Base-by-base conservation (phyloP, 768 basidiomycete species). In the Auricularia auricula-judae region DNA sequence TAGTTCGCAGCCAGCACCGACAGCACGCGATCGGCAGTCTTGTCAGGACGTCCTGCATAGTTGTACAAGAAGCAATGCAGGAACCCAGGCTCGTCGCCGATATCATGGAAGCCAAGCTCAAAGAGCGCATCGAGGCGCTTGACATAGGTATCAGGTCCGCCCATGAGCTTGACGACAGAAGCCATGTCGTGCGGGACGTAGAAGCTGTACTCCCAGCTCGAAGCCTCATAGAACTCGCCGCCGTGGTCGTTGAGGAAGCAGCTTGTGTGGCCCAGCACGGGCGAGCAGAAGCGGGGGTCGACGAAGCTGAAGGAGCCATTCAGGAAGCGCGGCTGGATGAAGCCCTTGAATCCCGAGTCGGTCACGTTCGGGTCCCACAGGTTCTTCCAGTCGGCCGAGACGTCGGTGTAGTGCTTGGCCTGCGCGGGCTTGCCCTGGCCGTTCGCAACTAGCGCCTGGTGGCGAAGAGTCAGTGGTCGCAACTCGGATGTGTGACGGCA, bases 161-260 rank as follows among this genome's bases (percentile, higher is more conserved):
- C 67, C 67, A 66, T 66, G 18, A 68, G 63, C 33, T 16, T 42
- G 7, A 68, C 51, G 36, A 68, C 39, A 29, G 35, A 23, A 29
- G 67, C 67, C 67, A 66, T 68, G 44, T 68, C 67, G 36, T 68
- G 68, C n/a, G 68, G 68, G 23, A 65, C 66, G 61, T 65, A 68
- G 62, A 67, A 67, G 62, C 66, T 67, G 56, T 68, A 68, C 43
- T 67, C 62, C 68, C 66, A 67, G 54, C 53, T 63, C 23, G 65
- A 66, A 16, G 65, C 18, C 61, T 66, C 66, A 61, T 66, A 66
- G 59, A 66, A 66, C 42, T 64, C 66, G 39, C 66, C 66, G 23
- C 66, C 66, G 23, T 29, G 36, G 18, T 62, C 29, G 36, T 64
- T 64, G 51, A 66, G 63, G 65, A 66, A 68, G 63, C 67, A 68